Evolutionary conservation across 306 rosid species (phyloP), one percentile per base, ranked within the genome.

Genomic region (Pterocarpus macrocarpus): DNA sequence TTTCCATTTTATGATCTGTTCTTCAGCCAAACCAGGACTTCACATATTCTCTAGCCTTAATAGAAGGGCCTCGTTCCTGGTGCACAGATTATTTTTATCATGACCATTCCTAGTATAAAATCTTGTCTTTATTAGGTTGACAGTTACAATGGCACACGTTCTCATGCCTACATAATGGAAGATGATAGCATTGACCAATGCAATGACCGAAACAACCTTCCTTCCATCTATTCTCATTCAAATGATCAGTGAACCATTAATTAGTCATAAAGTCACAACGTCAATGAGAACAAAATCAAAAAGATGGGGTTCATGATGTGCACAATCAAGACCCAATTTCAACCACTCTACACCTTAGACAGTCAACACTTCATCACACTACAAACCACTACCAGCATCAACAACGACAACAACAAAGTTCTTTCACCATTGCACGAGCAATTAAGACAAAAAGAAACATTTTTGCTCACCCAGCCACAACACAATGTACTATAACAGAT

Each of bases 101-200:
- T 2, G 8, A 55, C n/a, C 28, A 55, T n/a, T 55, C 22, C 10
- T 55, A n/a, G 61, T 16, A 55, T 17, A 55, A 7, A 55, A 55
- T 2, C 2, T 55, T n/a, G 61, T 5, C 10, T 55, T n/a, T 44
- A 30, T 64, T 66, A 53, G 75, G 75, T 70, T 16, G 52, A 69
- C 64, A 36, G 14, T 66, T 63, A 52, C 69, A 64, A 43, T 69
- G 69, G 8, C 38, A 71, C 49, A 65, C 53, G 32, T 34, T 61
- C 68, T n/a, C 7, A 15, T 50, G 35, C 33, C 32, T 55, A 55
- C 30, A 55, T n/a, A 71, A 69, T 44, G 12, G 4, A 68, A 58
- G 59, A 7, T 6, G 15, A 16, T n/a, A 49, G 32, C 78, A 78
- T 33, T 47, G 47, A 17, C 71, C 66, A 68, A 17, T 14, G 41